Conservation (phyloP, 306 rosid genomes). For the Albizia julibrissin region DNA sequence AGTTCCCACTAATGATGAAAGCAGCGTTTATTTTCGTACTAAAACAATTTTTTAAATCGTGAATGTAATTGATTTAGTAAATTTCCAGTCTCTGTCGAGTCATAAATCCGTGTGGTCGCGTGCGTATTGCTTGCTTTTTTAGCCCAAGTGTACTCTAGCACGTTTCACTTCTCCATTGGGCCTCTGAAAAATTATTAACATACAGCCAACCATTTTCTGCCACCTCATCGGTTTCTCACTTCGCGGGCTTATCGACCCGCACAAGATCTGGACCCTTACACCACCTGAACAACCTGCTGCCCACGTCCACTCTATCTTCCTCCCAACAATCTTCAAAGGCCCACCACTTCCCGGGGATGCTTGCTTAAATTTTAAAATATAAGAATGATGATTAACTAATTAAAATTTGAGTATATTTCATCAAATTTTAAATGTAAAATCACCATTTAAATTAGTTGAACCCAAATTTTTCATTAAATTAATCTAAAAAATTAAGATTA, state of each 20-base stretch:
- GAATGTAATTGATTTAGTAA: neutral
- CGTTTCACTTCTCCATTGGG: constrained; percentile 30
- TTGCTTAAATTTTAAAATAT: no score
- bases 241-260: neutral
- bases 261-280: neutral
- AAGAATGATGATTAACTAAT: no score
- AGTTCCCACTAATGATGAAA: neutral
- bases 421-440: no score
- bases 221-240: neutral
- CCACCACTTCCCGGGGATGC: constrained; percentile 13
- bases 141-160: neutral
- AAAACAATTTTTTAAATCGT: neutral
- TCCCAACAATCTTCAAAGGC: neutral
- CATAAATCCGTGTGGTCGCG: neutral
- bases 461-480: no score
- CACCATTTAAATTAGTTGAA: no score
- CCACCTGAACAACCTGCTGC: neutral
- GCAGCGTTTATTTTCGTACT: neutral
- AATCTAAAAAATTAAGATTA: no score
- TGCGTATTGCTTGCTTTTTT: neutral
- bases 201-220: neutral
- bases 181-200: neutral
- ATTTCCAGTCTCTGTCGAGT: neutral
- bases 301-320: neutral
- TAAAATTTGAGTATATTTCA: no score